Base-by-base conservation (phyloP, 2,329 filamentous ascomycete species). In the Cylindrodendrum hubeiense region DNA sequence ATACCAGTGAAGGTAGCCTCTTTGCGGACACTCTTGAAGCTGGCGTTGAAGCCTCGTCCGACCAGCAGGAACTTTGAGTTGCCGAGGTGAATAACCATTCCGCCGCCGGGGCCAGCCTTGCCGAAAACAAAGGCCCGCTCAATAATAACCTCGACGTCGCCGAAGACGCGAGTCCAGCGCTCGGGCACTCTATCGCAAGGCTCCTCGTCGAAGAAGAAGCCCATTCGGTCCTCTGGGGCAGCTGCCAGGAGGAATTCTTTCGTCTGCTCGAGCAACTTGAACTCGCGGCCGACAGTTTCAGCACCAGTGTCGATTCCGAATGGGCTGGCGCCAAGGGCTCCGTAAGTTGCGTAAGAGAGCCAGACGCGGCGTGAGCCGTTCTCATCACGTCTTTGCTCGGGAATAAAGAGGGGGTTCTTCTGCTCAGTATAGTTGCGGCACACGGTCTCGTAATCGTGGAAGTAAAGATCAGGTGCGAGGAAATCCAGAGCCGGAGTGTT, bases 371-470 rank as follows among this genome's bases (percentile, higher is more conserved):
- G 72, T 0, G 81, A 78, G 6, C 83, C 83, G 28, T 80, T 77
- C 37, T 83, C 83, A 57, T 86, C 84, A 13, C 85, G 78, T 5
- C 84, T 77, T 68, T 86, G 85, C 74, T 87, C 85, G 0, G 85
- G 85, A 39, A 87, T 85, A 66, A 86, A 86, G 0, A 87, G 76
- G 0, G 83, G 78, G 66, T 85, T 81, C 12, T 75, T 72, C 4
- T 78, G 74, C 53, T 84, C 81, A 3, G 79, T 72, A 63, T 85
- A 86, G 26, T 81, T 78, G 12, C 67, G 70, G 60, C 84, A 86
- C 0, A 82, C 78, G 1, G 65, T 71, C 46, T 80, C 78, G 66
- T 86, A 86, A 39, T 85, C 79, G 65, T 85, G 81, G 19, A 86
- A 79, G 65, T 86, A 86, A 4, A 86, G 37, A 33, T 86, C 84